Percentiles rank a stretch among this genome's conserved stretches.
Conservation (phyloP, 805 yeast genomes). For the Metschnikowia drakensbergensis region DNA sequence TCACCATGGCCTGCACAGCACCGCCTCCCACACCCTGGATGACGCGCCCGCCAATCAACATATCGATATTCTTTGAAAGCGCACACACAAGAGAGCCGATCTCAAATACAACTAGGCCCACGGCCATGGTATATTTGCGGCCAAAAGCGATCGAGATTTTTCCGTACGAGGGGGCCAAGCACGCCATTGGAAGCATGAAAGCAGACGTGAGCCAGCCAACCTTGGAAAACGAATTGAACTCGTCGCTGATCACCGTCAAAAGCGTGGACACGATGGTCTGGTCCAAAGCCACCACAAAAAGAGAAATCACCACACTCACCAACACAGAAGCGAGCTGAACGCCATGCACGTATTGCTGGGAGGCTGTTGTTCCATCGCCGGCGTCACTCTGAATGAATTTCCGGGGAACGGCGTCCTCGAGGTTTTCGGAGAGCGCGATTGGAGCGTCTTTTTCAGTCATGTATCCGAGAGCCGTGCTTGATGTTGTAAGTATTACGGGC, state of each 20-base stretch:
- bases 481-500: background rate
- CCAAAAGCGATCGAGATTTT: slow-evolving; percentile 55
- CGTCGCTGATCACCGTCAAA: slow-evolving; percentile 45
- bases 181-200: slow-evolving; percentile 51
- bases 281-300: slow-evolving; percentile 49
- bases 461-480: too few relatives aligned
- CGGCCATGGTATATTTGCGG: slow-evolving; percentile 46
- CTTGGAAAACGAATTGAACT: slow-evolving; percentile 47
- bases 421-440: background rate
- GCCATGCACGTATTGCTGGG: slow-evolving; percentile 35
- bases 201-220: slow-evolving; percentile 60
- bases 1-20: slow-evolving; percentile 55
- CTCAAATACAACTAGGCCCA: slow-evolving; percentile 52
- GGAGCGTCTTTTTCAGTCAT: background rate
- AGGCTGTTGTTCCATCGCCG: slow-evolving; percentile 39
- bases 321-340: slow-evolving; percentile 23
- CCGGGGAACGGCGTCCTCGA: background rate
- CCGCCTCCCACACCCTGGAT: slow-evolving; percentile 72
- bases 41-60: slow-evolving; percentile 68
- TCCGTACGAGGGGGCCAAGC: slow-evolving; percentile 56
- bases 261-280: slow-evolving; percentile 56
- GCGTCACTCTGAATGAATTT: slow-evolving; percentile 31
- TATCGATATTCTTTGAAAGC: slow-evolving; percentile 48
- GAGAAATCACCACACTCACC: slow-evolving; percentile 25
- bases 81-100: slow-evolving; percentile 62